Conservation (phyloP, 2,329 filamentous ascomycete genomes). For the Aspergillus sclerotialis region DNA sequence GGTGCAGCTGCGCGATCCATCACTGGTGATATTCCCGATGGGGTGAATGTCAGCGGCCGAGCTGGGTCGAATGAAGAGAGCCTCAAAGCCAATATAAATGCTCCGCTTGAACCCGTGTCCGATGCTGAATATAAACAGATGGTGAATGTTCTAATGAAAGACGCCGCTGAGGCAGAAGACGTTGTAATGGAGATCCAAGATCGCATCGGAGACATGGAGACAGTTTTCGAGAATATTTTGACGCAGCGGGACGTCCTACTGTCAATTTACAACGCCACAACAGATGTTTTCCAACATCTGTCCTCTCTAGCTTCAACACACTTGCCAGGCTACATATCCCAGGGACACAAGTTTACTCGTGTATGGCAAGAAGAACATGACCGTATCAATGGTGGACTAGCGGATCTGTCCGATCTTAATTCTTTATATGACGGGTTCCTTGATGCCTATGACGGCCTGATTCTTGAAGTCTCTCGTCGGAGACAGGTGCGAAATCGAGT, state of each 20-base stretch:
- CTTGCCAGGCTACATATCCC: slow-evolving; percentile 48
- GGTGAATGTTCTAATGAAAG: slow-evolving; percentile 62
- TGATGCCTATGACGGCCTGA: slow-evolving; percentile 72
- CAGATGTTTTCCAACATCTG: slow-evolving; percentile 59
- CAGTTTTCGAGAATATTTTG: slow-evolving; percentile 56
- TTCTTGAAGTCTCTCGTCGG: slow-evolving; percentile 76
- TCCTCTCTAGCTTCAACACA: slow-evolving; percentile 58
- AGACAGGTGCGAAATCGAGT: slow-evolving; percentile 67
- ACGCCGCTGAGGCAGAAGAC: slow-evolving; percentile 54
- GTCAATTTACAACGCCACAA: slow-evolving; percentile 51
- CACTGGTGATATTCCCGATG: slow-evolving; percentile 54
- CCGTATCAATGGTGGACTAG: slow-evolving; percentile 60
- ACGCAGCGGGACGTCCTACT: slow-evolving; percentile 55
- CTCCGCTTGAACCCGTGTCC: slow-evolving; percentile 62
- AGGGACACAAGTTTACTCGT: slow-evolving; percentile 40
- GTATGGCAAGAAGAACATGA: slow-evolving; percentile 69
- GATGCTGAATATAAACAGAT: slow-evolving; percentile 74
- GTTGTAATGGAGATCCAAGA: slow-evolving; percentile 64
- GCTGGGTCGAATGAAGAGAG: slow-evolving; percentile 25
- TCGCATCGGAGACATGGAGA: slow-evolving; percentile 69
- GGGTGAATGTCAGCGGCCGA: slow-evolving; percentile 36
- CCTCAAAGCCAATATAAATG: slow-evolving; percentile 27
- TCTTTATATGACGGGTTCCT: slow-evolving; percentile 85
- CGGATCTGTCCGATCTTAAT: slow-evolving; percentile 68
- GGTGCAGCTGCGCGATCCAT: slow-evolving; percentile 62